Percentiles rank a stretch among this genome's conserved stretches.
Conservation (phyloP, 2,329 filamentous ascomycete species). For the Penicillium capsulatum region DNA sequence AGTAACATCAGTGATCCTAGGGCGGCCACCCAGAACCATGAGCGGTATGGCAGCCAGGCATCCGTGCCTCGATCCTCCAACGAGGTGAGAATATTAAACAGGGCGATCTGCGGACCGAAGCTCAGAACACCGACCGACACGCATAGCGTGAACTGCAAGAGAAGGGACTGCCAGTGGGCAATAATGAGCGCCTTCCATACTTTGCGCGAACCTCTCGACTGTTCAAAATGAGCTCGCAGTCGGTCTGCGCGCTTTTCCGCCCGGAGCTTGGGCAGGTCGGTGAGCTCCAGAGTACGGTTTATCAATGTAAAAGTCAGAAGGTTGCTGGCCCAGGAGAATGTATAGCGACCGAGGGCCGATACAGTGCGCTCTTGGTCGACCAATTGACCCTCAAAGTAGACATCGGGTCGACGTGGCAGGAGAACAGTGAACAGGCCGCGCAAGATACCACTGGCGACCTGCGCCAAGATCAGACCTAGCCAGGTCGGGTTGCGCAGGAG, state of each 20-base stretch:
- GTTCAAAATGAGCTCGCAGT: conserved; percentile 49
- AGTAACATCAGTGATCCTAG: conserved; percentile 59
- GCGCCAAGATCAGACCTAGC: conserved; percentile 48
- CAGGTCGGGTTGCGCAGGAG: conserved; percentile 18
- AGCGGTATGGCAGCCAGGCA: conserved; percentile 46
- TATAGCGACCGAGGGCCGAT: conserved; percentile 59
- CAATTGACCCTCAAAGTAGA: conserved; percentile 55
- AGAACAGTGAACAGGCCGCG: conserved; percentile 43
- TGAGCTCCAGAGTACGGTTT: conserved; percentile 58
- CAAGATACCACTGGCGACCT: conserved; percentile 41
- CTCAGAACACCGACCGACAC: conserved; percentile 55
- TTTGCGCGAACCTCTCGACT: conserved; percentile 30
- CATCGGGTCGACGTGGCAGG: conserved; percentile 64
- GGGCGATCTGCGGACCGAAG: conserved; percentile 66
- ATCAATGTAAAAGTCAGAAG: conserved; percentile 54
- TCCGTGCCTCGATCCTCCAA: conserved; percentile 56
- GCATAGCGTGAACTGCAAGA: conserved; percentile 58
- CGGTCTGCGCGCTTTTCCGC: conserved; percentile 51
- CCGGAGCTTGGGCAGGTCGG: conserved; percentile 60
- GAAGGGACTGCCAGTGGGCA: conserved; percentile 55
- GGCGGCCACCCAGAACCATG: conserved; percentile 65
- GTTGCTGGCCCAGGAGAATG: conserved; percentile 60
- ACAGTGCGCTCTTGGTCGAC: conserved; percentile 63
- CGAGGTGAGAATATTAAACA: conserved; percentile 60
- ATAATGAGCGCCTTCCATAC: conserved; percentile 59